These are phyloP conservation scores for Chalara sp. DNA, from an alignment of 2,329 filamentous ascomycete genomes.

Conservation along the genomic window DNA sequence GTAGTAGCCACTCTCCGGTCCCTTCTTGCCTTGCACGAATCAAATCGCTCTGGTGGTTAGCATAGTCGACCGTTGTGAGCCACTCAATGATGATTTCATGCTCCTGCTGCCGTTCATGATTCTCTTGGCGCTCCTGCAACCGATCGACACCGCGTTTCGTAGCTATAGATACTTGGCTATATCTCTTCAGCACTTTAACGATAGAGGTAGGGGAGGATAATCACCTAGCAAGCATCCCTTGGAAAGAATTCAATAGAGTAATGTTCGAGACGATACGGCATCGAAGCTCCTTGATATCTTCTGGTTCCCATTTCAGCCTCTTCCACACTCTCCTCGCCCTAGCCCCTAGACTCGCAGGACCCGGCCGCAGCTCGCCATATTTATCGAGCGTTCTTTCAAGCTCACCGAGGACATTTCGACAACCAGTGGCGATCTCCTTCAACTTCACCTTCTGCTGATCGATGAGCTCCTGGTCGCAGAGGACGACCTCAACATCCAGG, in stretches of 20 bases:
- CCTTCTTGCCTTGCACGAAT: constrained; percentile 23
- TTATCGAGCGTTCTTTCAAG: not conserved
- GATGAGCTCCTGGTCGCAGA: not conserved
- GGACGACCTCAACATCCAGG: not conserved
- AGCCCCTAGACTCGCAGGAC: not conserved
- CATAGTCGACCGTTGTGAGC: constrained; percentile 32
- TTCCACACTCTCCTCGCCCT: not conserved
- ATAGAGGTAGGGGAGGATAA: not conserved
- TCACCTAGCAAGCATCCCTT: no score
- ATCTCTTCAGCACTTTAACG: no score
- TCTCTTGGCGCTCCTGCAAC: not conserved
- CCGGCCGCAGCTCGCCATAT: not conserved
- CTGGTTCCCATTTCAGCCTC: not conserved
- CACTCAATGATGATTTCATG: constrained; percentile 30
- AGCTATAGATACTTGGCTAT: not conserved
- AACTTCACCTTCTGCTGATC: not conserved
- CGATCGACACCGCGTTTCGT: not conserved
- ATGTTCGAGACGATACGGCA: not conserved
- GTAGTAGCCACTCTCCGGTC: constrained; percentile 10
- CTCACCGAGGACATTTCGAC: not conserved
- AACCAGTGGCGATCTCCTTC: not conserved
- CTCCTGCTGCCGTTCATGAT: not conserved
- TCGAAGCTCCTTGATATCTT: not conserved
- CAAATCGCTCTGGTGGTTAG: constrained; percentile 33
- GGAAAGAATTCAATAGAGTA: no score